Evolutionary conservation across 2,329 filamentous ascomycete species (phyloP).

Genomic region (Purpureocillium lavendulum): DNA sequence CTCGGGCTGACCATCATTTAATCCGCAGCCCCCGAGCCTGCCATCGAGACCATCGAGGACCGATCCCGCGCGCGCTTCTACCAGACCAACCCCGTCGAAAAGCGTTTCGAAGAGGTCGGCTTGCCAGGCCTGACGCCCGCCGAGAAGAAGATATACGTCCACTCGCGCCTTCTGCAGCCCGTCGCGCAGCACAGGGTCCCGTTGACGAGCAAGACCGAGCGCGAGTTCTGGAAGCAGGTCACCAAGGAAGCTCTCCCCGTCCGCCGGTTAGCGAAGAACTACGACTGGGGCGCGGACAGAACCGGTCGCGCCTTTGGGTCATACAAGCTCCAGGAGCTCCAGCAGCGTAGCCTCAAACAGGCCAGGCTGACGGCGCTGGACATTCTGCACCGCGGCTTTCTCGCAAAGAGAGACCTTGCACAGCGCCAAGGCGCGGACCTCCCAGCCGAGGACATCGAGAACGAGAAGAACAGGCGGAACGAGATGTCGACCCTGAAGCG

Average conservation of each 20-base stretch:
- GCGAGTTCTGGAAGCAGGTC: constrained; percentile 50
- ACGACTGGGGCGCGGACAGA: constrained; percentile 43
- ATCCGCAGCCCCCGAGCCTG: constrained; percentile 19
- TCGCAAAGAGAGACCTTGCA: constrained; percentile 25
- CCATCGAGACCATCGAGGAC: constrained; percentile 38
- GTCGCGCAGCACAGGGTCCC: constrained; percentile 25
- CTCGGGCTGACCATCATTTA: background rate
- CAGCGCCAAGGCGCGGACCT: constrained; percentile 14
- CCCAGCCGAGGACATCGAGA: constrained; percentile 30
- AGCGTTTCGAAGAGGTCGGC: constrained; percentile 34
- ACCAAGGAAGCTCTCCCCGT: constrained; percentile 43
- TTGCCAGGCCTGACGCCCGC: constrained; percentile 34
- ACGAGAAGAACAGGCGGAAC: constrained; percentile 37
- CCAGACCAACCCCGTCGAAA: constrained; percentile 40
- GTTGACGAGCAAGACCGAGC: constrained; percentile 38
- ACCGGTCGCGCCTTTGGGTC: constrained; percentile 39
- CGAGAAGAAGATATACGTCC: constrained; percentile 41
- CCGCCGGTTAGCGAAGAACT: constrained; percentile 29
- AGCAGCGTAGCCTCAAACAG: constrained; percentile 31
- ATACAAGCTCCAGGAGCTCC: constrained; percentile 37
- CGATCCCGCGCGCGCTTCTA: constrained; percentile 38
- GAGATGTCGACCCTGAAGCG: constrained; percentile 43
- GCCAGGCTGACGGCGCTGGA: constrained; percentile 33
- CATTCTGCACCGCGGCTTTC: constrained; percentile 36
- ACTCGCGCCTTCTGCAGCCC: constrained; percentile 35